Base-by-base conservation (phyloP, 2,329 filamentous ascomycete genomes). In the Ophiostoma novo-ulmi region DNA sequence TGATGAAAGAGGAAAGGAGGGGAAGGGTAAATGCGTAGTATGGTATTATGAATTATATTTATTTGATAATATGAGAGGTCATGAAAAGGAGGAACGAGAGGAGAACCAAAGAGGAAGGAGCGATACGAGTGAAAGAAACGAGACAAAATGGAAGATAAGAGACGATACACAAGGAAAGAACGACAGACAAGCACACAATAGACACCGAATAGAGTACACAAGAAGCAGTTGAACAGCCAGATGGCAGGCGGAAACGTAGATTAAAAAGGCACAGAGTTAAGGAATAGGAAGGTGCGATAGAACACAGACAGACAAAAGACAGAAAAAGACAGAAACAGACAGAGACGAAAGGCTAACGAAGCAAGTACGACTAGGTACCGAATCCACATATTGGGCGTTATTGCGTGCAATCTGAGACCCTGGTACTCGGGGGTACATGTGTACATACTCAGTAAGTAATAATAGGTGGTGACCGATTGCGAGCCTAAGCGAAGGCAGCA, bases 161-260 rank as follows among this genome's bases (percentile, higher is more conserved):
- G 6, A 48, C 14, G 11, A 39, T 14, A 14, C 10, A 31, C 31
- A 3, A 48, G 22, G 38, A 67, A 48, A 39, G 58, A 20, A 17
- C 58, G 26, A 63, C 26, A 61, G 3, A 52, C 44, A n/a, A 10
- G 8, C 48, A 55, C 48, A 55, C 26, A 36, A 35, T 22, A 63
- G 4, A 35, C 58, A 63, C 58, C 39, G 10, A 44, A 11, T 44
- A 44, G 5, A 58, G 6, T 17, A 55, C 48, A 26, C 22, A 58
- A 31, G 8, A 20, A 26, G 52, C 35, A 66, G 10, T 39, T 55
- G 14, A 5, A 38, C 20, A 8, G 17, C 13, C 48, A 67, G 39
- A 64, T 31, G 48, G 48, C 63, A 67, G 22, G 26, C n/a, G 26
- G n/a, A 44, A 48, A 41, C 38, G 41, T n/a, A 31, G 65, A 70